Conservation (phyloP, 2,329 filamentous ascomycete species). For the Cytospora mali region DNA sequence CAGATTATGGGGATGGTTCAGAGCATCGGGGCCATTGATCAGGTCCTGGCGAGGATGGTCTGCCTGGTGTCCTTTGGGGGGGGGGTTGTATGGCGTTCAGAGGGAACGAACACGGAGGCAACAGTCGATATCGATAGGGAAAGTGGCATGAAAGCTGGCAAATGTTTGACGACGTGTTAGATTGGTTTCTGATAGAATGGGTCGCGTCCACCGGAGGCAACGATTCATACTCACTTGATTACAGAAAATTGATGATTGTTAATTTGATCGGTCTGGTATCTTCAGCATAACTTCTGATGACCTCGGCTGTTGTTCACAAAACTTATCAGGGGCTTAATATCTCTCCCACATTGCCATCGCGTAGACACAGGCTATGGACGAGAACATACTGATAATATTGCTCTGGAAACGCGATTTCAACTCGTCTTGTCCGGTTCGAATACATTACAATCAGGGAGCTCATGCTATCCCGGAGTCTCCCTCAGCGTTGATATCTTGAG, state of each 20-base stretch:
- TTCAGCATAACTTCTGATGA: background rate
- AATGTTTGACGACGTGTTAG: slow-evolving; percentile 8
- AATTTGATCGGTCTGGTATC: background rate
- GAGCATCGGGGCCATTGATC: background rate
- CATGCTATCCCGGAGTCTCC: too few relatives aligned
- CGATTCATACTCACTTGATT: background rate
- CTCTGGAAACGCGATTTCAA: too few relatives aligned
- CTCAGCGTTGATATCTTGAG: too few relatives aligned
- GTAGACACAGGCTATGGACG: too few relatives aligned
- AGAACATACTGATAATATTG: too few relatives aligned
- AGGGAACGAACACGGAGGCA: background rate
- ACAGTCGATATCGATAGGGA: background rate
- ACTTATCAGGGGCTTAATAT: too few relatives aligned
- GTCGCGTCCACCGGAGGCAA: background rate
- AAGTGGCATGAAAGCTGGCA: background rate
- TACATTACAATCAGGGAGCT: too few relatives aligned
- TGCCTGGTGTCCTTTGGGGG: background rate
- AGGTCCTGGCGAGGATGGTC: background rate
- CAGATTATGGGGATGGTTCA: background rate
- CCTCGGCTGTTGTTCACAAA: too few relatives aligned
- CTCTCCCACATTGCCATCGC: too few relatives aligned
- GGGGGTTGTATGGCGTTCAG: background rate
- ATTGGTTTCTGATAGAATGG: slow-evolving; percentile 1
- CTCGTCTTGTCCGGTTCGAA: too few relatives aligned
- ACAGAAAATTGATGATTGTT: background rate